Base-by-base conservation (phyloP, 352 stramenopile genomes). In the Lagenidium giganteum region DNA sequence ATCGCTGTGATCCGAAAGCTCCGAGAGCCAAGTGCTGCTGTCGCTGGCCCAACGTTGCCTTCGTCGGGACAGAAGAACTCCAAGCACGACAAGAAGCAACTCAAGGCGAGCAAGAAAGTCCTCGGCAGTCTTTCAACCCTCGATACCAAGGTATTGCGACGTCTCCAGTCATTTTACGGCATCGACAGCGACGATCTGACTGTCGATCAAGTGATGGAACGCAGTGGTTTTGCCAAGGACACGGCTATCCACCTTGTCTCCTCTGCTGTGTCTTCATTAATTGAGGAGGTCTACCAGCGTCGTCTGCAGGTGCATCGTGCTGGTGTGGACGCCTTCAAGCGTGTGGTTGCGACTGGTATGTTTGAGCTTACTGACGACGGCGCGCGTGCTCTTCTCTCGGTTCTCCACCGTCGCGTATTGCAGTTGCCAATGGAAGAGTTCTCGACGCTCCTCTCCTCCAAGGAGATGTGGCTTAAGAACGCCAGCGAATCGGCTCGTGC, bases 1-100 rank as follows among this genome's bases (percentile, higher is more conserved):
- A 51, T 99, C n/a, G 89, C 88, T 13, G 70, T 99, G 11, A 80
- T 99, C 22, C 95, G 95, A 48, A 89, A 87, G 45, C 37, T 67
- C 39, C 32, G 40, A 13, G 52, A 53, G 57, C 42, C 63, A 61
- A 16, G 9, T 11, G 17, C 40, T 1, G 33, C 17, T 18, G 57
- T 72, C 18, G 55, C 55, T 32, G 68, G 62, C 4, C 72, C 75
- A 28, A 62, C 73, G 29, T n/a, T 30, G 6, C 57, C 54, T 4
- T 25, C 47, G 23, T 20, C 54, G 13, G 39, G 16, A 9, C 33
- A 32, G 16, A 38, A 23, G 3, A 41, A 5, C n/a, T 47, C 49
- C 8, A 49, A 57, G 20, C 59, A 69, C 37, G 48, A 63, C 25
- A 83, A 85, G 42, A 81, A 84, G 52, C 57, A 70, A 31, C 29